A percentile compares a stretch with the other conserved stretches of the same genome.
Conservation (phyloP, 148 eudicot species). For the Pharnaceum exiguum region DNA sequence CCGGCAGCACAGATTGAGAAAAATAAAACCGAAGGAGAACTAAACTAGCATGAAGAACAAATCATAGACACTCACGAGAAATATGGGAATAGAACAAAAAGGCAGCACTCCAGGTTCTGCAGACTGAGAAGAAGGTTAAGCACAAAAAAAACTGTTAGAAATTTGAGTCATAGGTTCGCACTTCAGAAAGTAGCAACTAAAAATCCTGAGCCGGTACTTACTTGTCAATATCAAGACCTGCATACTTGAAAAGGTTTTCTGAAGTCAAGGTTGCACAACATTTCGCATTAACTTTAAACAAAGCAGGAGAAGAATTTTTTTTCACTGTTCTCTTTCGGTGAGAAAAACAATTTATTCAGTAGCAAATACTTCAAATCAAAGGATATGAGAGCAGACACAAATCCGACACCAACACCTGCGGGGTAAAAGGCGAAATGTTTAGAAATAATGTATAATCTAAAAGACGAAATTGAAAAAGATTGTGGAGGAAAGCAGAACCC, state of each 20-base stretch:
- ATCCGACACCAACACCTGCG: constrained; percentile 98
- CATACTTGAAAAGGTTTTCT: constrained; percentile 97
- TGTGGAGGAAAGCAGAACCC: neutral
- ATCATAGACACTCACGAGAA: constrained; percentile 72
- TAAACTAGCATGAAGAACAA: neutral
- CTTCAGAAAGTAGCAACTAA: constrained; percentile 11
- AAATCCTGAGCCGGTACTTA: constrained; percentile 28
- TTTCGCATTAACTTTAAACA: constrained; percentile 10
- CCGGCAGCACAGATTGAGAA: neutral
- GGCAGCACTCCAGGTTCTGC: constrained; percentile 98
- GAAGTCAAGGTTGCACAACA: constrained; percentile 66
- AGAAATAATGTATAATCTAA: constrained; percentile 1
- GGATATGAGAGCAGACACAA: constrained; percentile 98
- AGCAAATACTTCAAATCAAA: constrained; percentile 26
- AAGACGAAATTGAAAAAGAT: neutral
- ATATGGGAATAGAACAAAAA: constrained; percentile 96
- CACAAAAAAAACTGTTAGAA: constrained; percentile 17
- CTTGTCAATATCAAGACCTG: constrained; percentile 97
- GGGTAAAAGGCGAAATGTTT: constrained; percentile 10
- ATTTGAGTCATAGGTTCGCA: constrained; percentile 1
- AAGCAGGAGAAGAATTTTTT: constrained; percentile 4
- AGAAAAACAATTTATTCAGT: neutral
- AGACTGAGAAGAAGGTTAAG: constrained; percentile 52
- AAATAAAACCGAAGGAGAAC: neutral
- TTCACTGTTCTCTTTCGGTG: no score